Base-by-base conservation (phyloP, 176 grass and related monocot species). In the Hyparrhenia diplandra region DNA sequence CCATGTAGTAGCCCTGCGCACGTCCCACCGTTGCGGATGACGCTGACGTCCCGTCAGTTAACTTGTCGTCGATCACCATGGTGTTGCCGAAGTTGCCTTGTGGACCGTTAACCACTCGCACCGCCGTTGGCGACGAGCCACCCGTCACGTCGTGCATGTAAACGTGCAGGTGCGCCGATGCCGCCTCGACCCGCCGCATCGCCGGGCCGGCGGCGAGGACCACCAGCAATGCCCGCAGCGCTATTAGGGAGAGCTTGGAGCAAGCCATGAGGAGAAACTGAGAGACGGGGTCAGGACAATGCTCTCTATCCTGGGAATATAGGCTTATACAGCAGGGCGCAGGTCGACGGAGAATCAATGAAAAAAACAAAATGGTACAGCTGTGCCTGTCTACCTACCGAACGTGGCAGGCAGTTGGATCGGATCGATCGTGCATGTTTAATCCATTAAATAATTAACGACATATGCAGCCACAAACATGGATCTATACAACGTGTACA, bases 71-170 rank as follows among this genome's bases (percentile, higher is more conserved):
- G 64, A 85, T 82, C 4, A 89, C 78, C 20, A 46, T 8, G 1
- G 68, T 81, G 87, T 73, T 37, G 39, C 87, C 87, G 71, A 85
- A 85, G 52, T 17, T 4, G 24, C 55, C 28, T 0, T 34, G 64
- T 10, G 82, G 61, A 0, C 63, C 82, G 6, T 5, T 25, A 5
- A 85, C 14, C 69, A 82, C 83, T 28, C 16, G 40, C 62, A 89
- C 73, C 11, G 87, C 83, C 40, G 72, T 85, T 0, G 64, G 14
- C 17, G 17, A 29, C 23, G 54, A 20, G 2, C 85, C 69, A 0
- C 49, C 73, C 21, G 39, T 51, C 18, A 72, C 47, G 72, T 89
- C 78, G 78, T 85, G 87, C 83, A 85, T 81, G 78, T 85, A 89
- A 27, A 89, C 58, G 73, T 82, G 83, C 39, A 89, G 78, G 78